These are phyloP conservation scores for Crataegus laevigata DNA, from an alignment of 306 rosid genomes.

Conservation along the genomic window DNA sequence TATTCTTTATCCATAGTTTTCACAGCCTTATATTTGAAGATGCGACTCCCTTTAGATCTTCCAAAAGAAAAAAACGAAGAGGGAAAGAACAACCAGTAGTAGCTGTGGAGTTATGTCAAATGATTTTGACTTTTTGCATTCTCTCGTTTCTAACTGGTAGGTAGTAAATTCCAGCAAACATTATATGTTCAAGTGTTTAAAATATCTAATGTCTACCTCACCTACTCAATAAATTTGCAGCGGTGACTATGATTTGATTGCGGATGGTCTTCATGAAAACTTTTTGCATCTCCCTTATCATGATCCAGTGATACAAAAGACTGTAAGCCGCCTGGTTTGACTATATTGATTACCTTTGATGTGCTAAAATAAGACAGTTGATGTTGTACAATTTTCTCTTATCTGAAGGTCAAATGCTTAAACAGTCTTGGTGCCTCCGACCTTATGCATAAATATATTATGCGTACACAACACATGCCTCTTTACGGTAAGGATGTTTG, in stretches of 20 bases:
- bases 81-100: slow-evolving; percentile 40
- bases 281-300: slow-evolving; percentile 80
- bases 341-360: slow-evolving; percentile 10
- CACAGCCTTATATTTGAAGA: slow-evolving; percentile 12
- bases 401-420: slow-evolving; percentile 73
- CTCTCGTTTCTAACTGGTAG: slow-evolving; percentile 70
- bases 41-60: slow-evolving; percentile 49
- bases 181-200: not conserved
- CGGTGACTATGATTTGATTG: slow-evolving; percentile 75
- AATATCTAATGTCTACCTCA: not conserved
- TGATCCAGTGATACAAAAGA: slow-evolving; percentile 88
- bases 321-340: slow-evolving; percentile 50
- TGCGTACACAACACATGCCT: slow-evolving; percentile 64
- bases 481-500: slow-evolving; percentile 53
- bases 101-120: slow-evolving; percentile 25
- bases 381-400: slow-evolving; percentile 21
- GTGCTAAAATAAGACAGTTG: slow-evolving; percentile 21
- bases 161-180: slow-evolving; percentile 24
- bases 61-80: slow-evolving; percentile 59
- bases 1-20: not conserved
- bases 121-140: slow-evolving; percentile 63
- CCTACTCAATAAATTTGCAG: slow-evolving; percentile 44
- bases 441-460: slow-evolving; percentile 54
- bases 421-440: slow-evolving; percentile 69
- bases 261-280: slow-evolving; percentile 94